Evolutionary conservation across 2,329 filamentous ascomycete species (phyloP).

Genomic region (Claviceps quebecensis): DNA sequence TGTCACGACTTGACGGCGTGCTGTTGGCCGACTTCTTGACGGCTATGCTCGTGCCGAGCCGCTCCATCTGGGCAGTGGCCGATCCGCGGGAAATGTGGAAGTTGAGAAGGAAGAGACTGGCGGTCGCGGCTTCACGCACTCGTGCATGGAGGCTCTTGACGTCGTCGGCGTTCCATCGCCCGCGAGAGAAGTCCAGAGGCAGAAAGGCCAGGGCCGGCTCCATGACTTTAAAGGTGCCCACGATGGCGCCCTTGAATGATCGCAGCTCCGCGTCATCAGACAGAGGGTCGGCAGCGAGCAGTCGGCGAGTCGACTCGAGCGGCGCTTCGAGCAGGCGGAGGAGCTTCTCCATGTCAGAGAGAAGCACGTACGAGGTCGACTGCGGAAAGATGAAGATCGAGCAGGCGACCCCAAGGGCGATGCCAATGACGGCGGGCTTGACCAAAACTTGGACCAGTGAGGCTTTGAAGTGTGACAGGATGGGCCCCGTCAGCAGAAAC

Average conservation of each 20-base stretch:
- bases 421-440: slow-evolving; percentile 30
- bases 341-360: slow-evolving; percentile 20
- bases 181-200: slow-evolving; percentile 30
- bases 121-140: slow-evolving; percentile 21
- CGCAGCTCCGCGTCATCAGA: slow-evolving; percentile 17
- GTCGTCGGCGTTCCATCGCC: slow-evolving; percentile 30
- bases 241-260: slow-evolving; percentile 13
- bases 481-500: slow-evolving; percentile 28
- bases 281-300: slow-evolving; percentile 10
- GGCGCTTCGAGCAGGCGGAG: slow-evolving; percentile 18
- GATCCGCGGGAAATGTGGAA: slow-evolving; percentile 23
- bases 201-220: slow-evolving; percentile 28
- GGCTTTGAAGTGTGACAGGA: slow-evolving; percentile 25
- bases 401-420: slow-evolving; percentile 29
- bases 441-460: slow-evolving; percentile 25
- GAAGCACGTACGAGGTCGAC: slow-evolving; percentile 31
- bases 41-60: not conserved
- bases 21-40: not conserved
- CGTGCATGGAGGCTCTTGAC: slow-evolving; percentile 23
- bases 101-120: slow-evolving; percentile 25
- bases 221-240: slow-evolving; percentile 23
- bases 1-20: not conserved
- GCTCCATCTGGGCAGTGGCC: slow-evolving; percentile 10
- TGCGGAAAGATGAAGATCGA: slow-evolving; percentile 33
- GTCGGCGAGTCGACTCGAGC: slow-evolving; percentile 16